Base-by-base conservation (phyloP, 2,329 filamentous ascomycete species). In the Colletotrichum ledebouriae region DNA sequence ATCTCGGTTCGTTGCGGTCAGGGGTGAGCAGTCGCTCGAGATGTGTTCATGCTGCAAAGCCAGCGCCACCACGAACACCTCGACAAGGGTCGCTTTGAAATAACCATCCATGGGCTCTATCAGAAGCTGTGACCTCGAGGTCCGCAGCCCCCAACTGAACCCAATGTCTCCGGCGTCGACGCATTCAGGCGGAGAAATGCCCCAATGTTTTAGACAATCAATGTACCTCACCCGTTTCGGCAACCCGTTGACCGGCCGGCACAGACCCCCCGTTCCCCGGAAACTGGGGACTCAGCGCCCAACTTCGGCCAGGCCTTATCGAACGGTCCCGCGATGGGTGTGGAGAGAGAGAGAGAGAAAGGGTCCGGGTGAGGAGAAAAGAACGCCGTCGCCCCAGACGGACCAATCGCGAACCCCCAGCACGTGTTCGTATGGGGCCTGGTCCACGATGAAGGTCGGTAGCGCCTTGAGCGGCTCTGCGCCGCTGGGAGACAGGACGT, bases 251-350 rank as follows among this genome's bases (percentile, higher is more conserved):
- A 41, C 15, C 49, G 46, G 55, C 47, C 55, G 49, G 61, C 41
- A 12, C 2, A 22, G 55, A 13, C 44, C 49, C 65, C 55, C 42
- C 20, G 65, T 65, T 60, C 65, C 65, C 61, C 65, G 61, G 64
- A 9, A 64, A 53, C 20, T 22, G 39, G 55, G 2, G 3, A 44
- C n/a, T 61, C 44, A 42, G 59, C 47, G 44, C 57, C 11, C 56
- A 25, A 67, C 34, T 55, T 57, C 34, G 37, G 22, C 15, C n/a
- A 57, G 42, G 61, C 60, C 46, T 49, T 55, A 59, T 65, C 61
- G 39, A 68, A 44, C 17, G 33, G 65, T 37, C 42, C 39, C 33
- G 20, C 49, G 59, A 62, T 39, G 55, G 44, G 50, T 47, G 37
- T 29, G 22, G 64, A 63, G 47, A 58, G 55, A 55, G 47, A 58